Evolutionary conservation across 768 basidiomycete species (phyloP), one percentile per base, ranked within the genome.

Genomic region (Tricholoma bakamatsutake): DNA sequence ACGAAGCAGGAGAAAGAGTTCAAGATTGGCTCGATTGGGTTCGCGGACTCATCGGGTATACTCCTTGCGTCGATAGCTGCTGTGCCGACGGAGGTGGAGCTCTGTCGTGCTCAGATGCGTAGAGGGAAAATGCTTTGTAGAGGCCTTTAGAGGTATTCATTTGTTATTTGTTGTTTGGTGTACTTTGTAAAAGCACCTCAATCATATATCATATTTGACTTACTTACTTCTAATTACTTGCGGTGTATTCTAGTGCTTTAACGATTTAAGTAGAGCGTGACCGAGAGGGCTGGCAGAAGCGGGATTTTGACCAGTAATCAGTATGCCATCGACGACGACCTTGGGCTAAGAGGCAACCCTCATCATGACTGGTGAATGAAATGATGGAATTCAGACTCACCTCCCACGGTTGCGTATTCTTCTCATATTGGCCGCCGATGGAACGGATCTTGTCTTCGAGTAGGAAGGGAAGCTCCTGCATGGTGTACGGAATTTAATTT

Each of bases 1-100:
- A 75, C 79, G 27, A 78, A 80, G 64, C 90, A 93, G 67, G 88
- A 89, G 64, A 80, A 84, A 45, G 93, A 94, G 71, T 94, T 93
- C 73, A 85, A 84, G 76, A 95, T 96, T 53, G 92, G 92, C 5
- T 88, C 88, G 2, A 85, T 96, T 45, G 93, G 93, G 1, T 87
- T 94, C 57, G 78, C 90, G 5, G 93, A 95, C 67, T 87, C 86
- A 27, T 76, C 81, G 13, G 92, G 92, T 0, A 92, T 84, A 48
- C 66, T 85, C 17, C 64, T 81, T 46, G 88, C 88, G 9, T 80
- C 82, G 18, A 62, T 89, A 8, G 62, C 88, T 12, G 82, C 88
- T 6, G 82, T 88, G 42, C 88, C 88, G 28, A 86, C 82, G 12
- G 92, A 94, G 69, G 63, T 94, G 3, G 77, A 73, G 57, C 76